Evolutionary conservation across 768 basidiomycete genomes (phyloP).

Genomic region (Tricholoma saponaceum): DNA sequence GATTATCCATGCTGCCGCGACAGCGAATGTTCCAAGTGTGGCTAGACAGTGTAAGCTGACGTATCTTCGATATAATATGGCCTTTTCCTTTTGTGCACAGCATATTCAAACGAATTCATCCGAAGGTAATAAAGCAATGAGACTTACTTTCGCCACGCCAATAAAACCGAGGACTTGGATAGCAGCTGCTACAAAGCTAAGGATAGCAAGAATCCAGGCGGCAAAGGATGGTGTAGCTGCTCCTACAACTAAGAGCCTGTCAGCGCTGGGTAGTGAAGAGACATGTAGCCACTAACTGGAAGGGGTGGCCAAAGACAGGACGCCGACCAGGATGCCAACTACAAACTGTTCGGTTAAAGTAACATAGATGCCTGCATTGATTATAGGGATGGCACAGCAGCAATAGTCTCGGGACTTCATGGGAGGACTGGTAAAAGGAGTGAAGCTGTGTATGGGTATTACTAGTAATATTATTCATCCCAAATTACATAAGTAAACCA

Average conservation of each 20-base stretch:
- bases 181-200: slow-evolving; percentile 73
- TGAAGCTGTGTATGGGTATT: background rate
- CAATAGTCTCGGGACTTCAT: slow-evolving; percentile 87
- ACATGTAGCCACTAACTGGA: slow-evolving; percentile 50
- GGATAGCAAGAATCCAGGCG: slow-evolving; percentile 64
- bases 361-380: slow-evolving; percentile 88
- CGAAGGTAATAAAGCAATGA: background rate
- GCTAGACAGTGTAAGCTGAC: slow-evolving; percentile 58
- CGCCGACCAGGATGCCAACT: slow-evolving; percentile 61
- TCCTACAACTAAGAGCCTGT: slow-evolving; percentile 64
- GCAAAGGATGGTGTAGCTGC: slow-evolving; percentile 79
- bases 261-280: background rate
- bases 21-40: slow-evolving; percentile 59
- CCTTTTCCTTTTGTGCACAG: slow-evolving; percentile 53
- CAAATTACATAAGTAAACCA: background rate
- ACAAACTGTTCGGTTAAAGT: slow-evolving; percentile 75
- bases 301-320: slow-evolving; percentile 73
- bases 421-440: slow-evolving; percentile 25
- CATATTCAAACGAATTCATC: slow-evolving; percentile 1
- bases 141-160: slow-evolving; percentile 70
- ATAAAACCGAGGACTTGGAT: slow-evolving; percentile 83
- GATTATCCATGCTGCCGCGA: slow-evolving; percentile 78
- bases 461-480: background rate
- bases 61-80: slow-evolving; percentile 63
- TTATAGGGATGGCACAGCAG: slow-evolving; percentile 87